phyloP scores from a whole-genome alignment of 805 yeast species.

The Ogataea paradorogensis region DNA sequence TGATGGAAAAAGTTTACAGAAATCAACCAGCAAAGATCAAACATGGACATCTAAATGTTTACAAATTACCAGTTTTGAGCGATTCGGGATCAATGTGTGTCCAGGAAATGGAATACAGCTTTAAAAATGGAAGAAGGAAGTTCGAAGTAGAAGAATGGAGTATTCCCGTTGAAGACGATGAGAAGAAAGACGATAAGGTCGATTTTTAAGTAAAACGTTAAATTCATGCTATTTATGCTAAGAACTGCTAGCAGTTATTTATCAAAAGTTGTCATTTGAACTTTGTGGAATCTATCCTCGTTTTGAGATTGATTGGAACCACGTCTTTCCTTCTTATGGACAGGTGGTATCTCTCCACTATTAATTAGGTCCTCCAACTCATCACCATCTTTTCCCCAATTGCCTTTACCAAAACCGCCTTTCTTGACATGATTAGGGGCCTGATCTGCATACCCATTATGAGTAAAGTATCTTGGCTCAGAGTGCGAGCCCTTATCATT shows the following conservation, averaged over 20 bases:
- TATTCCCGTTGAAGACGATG: conserved; percentile 93
- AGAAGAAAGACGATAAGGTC: conserved; percentile 31
- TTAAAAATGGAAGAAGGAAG: conserved; percentile 75
- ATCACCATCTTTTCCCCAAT: conserved; percentile 85
- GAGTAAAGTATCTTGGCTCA: conserved; percentile 78
- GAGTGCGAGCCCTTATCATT: conserved; percentile 37
- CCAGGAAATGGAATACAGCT: conserved; percentile 74
- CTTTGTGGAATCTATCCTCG: conserved; percentile 38
- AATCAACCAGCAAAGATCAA: conserved; percentile 72
- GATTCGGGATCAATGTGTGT: conserved; percentile 79
- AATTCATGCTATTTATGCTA: conserved; percentile 3
- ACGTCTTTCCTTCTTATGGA: conserved; percentile 45
- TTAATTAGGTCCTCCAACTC: conserved; percentile 64
- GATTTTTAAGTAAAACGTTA: conserved; percentile 10
- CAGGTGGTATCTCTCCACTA: conserved; percentile 51
- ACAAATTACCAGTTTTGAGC: conserved; percentile 67
- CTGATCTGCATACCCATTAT: conserved; percentile 63
- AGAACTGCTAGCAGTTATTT: conserved; percentile 9
- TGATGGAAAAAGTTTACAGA: conserved; percentile 66
- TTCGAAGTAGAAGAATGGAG: conserved; percentile 94
- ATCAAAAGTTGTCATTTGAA: conserved; percentile 19
- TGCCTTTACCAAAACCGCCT: conserved; percentile 80
- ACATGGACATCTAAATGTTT: conserved; percentile 81
- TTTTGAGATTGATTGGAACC: conserved; percentile 47
- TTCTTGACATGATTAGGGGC: conserved; percentile 79